These are phyloP conservation scores for Fraxinus nigra DNA, from an alignment of 305 asterid genomes.

Conservation along the genomic window DNA sequence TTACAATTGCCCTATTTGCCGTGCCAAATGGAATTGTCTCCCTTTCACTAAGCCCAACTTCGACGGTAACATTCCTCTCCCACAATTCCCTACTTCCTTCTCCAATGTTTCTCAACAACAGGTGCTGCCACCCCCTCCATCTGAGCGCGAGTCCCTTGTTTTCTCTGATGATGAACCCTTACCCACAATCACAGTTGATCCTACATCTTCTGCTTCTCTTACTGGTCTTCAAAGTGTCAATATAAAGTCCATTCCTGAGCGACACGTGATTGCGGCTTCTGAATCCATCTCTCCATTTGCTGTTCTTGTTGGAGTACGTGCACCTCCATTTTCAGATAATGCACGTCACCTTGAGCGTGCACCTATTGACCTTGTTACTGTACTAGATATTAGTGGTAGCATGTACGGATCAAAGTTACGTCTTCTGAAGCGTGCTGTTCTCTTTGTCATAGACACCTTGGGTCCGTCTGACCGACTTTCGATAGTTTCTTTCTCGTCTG, in stretches of 20 bases:
- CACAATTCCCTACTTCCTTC: not conserved
- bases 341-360: conserved; percentile 17
- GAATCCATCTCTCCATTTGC: conserved; percentile 9
- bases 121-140: not conserved
- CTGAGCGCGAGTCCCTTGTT: not conserved
- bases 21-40: conserved; percentile 23
- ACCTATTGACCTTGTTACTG: conserved; percentile 25
- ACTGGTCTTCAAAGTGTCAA: not conserved
- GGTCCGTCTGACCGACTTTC: conserved; percentile 23
- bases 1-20: conserved; percentile 23
- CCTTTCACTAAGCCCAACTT: conserved; percentile 12
- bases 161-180: conserved; percentile 13
- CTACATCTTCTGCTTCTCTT: not conserved
- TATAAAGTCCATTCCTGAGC: conserved; percentile 19
- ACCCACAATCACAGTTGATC: not conserved
- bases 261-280: conserved; percentile 5
- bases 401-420: conserved; percentile 13
- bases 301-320: conserved; percentile 16
- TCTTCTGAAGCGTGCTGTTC: conserved; percentile 16
- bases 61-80: not conserved
- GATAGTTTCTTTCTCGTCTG: conserved; percentile 21
- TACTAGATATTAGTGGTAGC: conserved; percentile 24
- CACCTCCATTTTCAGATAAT: conserved; percentile 7
- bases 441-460: conserved; percentile 8
- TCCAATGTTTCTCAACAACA: not conserved